Base-by-base conservation (phyloP, 805 yeast genomes). In the Metschnikowia similis region DNA sequence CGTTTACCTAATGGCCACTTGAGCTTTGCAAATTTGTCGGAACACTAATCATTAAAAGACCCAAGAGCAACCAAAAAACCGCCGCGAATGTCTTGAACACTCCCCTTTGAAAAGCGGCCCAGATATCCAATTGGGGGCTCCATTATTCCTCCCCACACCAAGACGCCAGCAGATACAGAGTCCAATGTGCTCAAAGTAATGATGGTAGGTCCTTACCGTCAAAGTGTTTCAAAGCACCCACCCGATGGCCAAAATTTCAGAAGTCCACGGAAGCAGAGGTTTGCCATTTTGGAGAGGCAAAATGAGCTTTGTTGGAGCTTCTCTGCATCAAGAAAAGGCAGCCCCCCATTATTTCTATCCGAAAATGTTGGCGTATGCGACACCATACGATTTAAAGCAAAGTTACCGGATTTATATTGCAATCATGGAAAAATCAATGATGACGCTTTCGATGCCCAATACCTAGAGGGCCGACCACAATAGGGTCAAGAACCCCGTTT, bases 341-440 rank as follows among this genome's bases (percentile, higher is more conserved):
- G 66, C 66, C 55, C 58, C 3, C 42, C 36, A 26, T 45, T 28
- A 54, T 56, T 58, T 51, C 73, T 7, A 59, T 72, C 42, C 64
- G 86, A 40, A 80, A 36, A 89, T 87, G 62, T 73, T 92, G 53
- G 75, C 85, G 16, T 82, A 67, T 62, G 79, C 84, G 57, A 87
- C 81, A 62, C 96, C 97, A 0, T 92, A 91, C 67, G 85, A 85
- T 52, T 71, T 83, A 51, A 69, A 4, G 71, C 77, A 31, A 80
- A 80, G 30, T 80, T 50, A 95, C 97, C 0, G 86, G 84, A 17
- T 80, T 80, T 56, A 82, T 92, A 37, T 92, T 97, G 96, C 98
- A 92, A 68, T 84, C 96, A 1, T 92, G 97, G 97, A 92, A 90
- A 67, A 14, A 60, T 77, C 42, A 73, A 74, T 37, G 85, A 85